Conservation (phyloP, 1,139 yeast species). For the Blastobotrys raffinosifermentans region DNA sequence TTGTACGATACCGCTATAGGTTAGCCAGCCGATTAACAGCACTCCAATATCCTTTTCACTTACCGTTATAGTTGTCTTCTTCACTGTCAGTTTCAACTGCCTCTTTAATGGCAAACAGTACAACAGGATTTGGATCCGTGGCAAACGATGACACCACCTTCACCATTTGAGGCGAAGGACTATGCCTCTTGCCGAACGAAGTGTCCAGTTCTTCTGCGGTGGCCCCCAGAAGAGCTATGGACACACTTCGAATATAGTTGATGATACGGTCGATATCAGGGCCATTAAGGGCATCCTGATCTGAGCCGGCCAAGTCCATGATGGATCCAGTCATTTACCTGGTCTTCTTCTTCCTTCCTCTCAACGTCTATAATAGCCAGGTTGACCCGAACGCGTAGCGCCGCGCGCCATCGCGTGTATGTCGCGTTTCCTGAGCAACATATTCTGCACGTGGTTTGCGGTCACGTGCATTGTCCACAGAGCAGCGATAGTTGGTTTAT, state of each 20-base stretch:
- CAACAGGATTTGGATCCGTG: constrained; percentile 21
- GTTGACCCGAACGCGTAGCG: too few species aligned
- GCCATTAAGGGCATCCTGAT: too few species aligned
- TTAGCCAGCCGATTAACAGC: constrained; percentile 2
- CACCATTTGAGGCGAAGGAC: constrained; percentile 9
- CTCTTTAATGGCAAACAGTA: constrained; percentile 23
- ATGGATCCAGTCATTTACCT: too few species aligned
- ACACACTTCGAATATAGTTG: constrained; percentile 14
- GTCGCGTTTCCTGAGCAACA: too few species aligned
- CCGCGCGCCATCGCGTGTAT: too few species aligned
- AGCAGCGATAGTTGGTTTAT: too few species aligned
- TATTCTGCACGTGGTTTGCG: too few species aligned
- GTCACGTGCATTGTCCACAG: too few species aligned
- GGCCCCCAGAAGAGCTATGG: constrained; percentile 22
- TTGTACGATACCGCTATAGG: constrained; percentile 8
- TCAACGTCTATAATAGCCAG: too few species aligned
- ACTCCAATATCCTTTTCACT: constrained; percentile 5
- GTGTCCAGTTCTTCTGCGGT: constrained; percentile 18
- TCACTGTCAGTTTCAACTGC: constrained; percentile 1
- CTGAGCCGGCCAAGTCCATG: too few species aligned
- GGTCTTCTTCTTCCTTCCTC: too few species aligned
- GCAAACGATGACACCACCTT: constrained; percentile 17
- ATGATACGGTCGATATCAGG: constrained; percentile 8
- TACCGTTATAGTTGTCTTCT: constrained; percentile 10
- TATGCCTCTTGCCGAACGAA: constrained; percentile 16